phyloP scores from a whole-genome alignment of 106 monocot genomes.

The Acorus calamus region DNA sequence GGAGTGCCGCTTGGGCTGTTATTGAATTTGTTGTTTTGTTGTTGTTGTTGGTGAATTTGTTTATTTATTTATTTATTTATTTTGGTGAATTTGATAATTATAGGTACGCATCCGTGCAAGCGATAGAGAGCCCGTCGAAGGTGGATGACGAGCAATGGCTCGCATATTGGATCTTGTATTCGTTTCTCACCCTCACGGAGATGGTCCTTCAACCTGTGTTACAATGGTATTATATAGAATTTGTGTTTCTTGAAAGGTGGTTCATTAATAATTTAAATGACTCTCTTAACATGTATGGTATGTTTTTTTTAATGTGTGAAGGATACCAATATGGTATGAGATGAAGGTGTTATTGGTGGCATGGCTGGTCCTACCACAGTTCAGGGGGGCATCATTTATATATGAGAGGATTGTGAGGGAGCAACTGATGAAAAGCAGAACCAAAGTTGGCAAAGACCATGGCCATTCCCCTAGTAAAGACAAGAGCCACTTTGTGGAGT shows the following conservation, averaged over 20 bases:
- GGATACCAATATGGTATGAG: conserved; percentile 79
- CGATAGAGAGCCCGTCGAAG: conserved; percentile 84
- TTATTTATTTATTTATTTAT: too few relatives aligned
- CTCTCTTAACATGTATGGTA: too few relatives aligned
- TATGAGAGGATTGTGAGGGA: conserved; percentile 85
- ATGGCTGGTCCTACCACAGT: conserved; percentile 91
- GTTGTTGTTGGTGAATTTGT: too few relatives aligned
- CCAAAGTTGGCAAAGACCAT: conserved; percentile 10
- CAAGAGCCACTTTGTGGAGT: too few relatives aligned
- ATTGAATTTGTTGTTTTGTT: too few relatives aligned
- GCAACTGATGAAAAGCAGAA: conserved; percentile 47
- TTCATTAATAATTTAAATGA: too few relatives aligned
- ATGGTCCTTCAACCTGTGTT: conserved; percentile 73
- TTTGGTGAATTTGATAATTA: neutral
- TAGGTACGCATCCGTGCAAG: conserved; percentile 75
- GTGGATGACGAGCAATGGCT: conserved; percentile 90
- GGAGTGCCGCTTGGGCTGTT: too few relatives aligned
- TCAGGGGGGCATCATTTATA: conserved; percentile 78
- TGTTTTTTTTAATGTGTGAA: conserved; percentile 10
- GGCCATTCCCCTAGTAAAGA: too few relatives aligned
- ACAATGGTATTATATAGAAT: conserved; percentile 35
- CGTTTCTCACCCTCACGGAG: conserved; percentile 77
- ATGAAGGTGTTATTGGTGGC: conserved; percentile 62
- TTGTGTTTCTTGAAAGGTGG: too few relatives aligned
- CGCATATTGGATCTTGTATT: conserved; percentile 92